phyloP scores from a whole-genome alignment of 768 basidiomycete species.

The Favolaschia claudopus region DNA sequence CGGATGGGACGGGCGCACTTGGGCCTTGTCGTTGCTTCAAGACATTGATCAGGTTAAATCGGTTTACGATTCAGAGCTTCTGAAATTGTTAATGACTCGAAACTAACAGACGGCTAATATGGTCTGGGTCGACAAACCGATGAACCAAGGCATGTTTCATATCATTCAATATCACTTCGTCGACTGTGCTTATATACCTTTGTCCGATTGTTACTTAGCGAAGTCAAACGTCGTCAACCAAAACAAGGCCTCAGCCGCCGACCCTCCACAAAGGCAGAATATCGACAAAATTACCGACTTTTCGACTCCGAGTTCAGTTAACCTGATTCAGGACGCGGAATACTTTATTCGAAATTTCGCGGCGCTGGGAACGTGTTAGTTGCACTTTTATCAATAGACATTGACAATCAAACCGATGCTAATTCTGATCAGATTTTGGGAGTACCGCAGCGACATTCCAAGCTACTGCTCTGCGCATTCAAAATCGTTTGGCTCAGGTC shows the following conservation, averaged over 20 bases:
- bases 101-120: neutral
- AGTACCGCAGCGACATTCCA: neutral
- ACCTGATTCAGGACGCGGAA: neutral
- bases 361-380: neutral
- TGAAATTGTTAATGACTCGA: neutral
- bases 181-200: neutral
- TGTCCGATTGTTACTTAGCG: neutral
- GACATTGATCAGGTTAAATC: neutral
- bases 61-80: neutral
- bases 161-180: neutral
- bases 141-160: conserved; percentile 3
- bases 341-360: conserved; percentile 9
- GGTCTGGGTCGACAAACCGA: conserved; percentile 16
- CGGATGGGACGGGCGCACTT: neutral
- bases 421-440: conserved; percentile 8
- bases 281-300: neutral
- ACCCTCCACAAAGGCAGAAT: neutral
- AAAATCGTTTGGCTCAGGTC: neutral
- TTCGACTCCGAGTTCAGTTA: neutral
- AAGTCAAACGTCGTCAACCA: conserved; percentile 14
- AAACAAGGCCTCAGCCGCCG: neutral
- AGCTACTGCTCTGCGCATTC: neutral
- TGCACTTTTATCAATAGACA: neutral
- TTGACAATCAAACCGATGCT: too few species aligned
- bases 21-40: neutral